Percentiles rank a stretch among this genome's conserved stretches.
These are phyloP conservation scores for Kwoniella dejecticola DNA, from an alignment of 768 basidiomycete genomes.

Conservation along the genomic window DNA sequence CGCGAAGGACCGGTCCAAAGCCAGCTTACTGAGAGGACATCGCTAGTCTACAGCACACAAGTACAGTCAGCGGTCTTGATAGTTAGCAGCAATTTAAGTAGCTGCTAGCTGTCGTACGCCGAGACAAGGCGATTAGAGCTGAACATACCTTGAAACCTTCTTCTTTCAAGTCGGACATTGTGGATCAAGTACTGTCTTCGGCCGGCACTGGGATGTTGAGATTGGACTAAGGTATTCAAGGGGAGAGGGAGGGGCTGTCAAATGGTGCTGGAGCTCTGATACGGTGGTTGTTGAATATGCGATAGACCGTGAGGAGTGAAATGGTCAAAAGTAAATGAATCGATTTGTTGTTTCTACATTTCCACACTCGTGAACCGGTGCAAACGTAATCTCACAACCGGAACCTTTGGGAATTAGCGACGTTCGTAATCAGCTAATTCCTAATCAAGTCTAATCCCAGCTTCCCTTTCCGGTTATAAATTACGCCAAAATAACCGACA, in stretches of 20 bases:
- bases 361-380: too few species aligned
- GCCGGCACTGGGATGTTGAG: background rate
- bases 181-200: background rate
- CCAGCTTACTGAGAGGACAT: constrained; percentile 33
- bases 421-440: background rate
- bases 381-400: too few species aligned
- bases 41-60: constrained; percentile 42
- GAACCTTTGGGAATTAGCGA: background rate
- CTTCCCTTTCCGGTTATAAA: too few species aligned
- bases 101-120: background rate
- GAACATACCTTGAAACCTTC: constrained; percentile 46
- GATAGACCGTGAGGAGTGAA: too few species aligned
- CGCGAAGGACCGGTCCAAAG: background rate
- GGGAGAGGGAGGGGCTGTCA: background rate
- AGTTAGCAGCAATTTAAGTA: background rate
- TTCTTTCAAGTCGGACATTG: constrained; percentile 52
- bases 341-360: too few species aligned
- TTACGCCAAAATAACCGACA: background rate
- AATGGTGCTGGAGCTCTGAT: too few species aligned
- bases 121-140: background rate
- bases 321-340: too few species aligned
- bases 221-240: background rate
- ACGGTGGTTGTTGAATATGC: too few species aligned
- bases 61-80: background rate
- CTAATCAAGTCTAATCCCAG: too few species aligned